These are phyloP conservation scores for Backusella sp. DNA, from an alignment of 192 early-diverging fungal genomes.

Conservation along the genomic window DNA sequence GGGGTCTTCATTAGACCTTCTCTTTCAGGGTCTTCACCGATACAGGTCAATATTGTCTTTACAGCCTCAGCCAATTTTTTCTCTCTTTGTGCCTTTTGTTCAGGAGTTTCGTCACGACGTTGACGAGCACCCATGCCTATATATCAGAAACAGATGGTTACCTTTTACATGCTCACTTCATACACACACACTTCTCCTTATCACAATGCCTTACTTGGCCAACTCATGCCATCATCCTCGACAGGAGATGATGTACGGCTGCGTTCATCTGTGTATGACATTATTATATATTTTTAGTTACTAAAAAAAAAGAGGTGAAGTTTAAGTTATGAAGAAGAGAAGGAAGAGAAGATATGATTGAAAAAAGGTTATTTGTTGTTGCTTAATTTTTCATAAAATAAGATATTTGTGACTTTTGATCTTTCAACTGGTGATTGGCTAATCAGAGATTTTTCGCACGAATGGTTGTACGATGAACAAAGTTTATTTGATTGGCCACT, in stretches of 20 bases:
- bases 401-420: background rate
- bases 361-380: background rate
- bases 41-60: conserved; percentile 81
- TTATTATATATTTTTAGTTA: background rate
- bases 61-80: conserved; percentile 85
- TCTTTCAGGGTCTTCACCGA: conserved; percentile 93
- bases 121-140: conserved; percentile 80
- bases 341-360: background rate
- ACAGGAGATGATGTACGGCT: conserved; percentile 40
- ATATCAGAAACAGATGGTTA: conserved; percentile 8
- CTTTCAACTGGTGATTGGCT: background rate
- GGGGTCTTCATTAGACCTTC: conserved; percentile 96
- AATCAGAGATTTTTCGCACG: background rate
- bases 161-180: background rate
- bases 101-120: conserved; percentile 76
- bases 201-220: conserved; percentile 62
- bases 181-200: background rate
- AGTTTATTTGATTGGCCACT: background rate
- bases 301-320: background rate
- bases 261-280: conserved; percentile 7
- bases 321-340: conserved; percentile 5
- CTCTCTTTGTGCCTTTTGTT: conserved; percentile 67
- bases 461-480: background rate
- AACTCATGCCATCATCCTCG: conserved; percentile 74
- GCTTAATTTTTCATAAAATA: background rate